These are phyloP conservation scores for Hypoxylon sp. DNA, from an alignment of 2,329 filamentous ascomycete species.

Conservation along the genomic window DNA sequence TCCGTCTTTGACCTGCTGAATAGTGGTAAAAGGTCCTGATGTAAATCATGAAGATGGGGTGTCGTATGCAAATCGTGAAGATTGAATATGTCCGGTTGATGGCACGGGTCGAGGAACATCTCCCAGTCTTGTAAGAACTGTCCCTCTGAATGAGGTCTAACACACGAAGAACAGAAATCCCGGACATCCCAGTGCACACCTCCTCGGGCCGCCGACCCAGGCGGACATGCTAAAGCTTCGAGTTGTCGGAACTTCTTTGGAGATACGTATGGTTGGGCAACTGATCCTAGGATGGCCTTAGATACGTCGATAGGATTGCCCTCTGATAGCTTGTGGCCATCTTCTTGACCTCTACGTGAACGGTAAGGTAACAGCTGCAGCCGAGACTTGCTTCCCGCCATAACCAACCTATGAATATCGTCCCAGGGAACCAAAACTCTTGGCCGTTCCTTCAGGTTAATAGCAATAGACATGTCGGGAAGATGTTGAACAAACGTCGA, in stretches of 20 bases:
- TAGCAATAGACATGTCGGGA: conserved; percentile 86
- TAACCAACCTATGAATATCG: conserved; percentile 60
- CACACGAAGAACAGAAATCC: conserved; percentile 75
- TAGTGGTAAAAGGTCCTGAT: conserved; percentile 77
- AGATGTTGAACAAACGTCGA: conserved; percentile 78
- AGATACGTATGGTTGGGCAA: conserved; percentile 44
- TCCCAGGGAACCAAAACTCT: conserved; percentile 80
- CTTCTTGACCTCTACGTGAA: conserved; percentile 52
- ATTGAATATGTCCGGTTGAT: conserved; percentile 81
- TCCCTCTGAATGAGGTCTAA: conserved; percentile 74
- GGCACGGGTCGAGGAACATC: conserved; percentile 76
- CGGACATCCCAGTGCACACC: conserved; percentile 74
- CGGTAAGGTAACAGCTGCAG: conserved; percentile 67
- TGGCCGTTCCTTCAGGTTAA: conserved; percentile 84
- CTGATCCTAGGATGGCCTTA: conserved; percentile 15
- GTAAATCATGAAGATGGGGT: conserved; percentile 72
- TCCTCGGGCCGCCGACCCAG: conserved; percentile 71
- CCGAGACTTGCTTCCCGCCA: conserved; percentile 54
- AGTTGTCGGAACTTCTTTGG: conserved; percentile 51
- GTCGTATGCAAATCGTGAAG: conserved; percentile 82
- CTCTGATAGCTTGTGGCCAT: conserved; percentile 19
- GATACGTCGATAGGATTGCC: conserved; percentile 12
- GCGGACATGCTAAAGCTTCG: conserved; percentile 70
- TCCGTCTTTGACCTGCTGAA: conserved; percentile 82
- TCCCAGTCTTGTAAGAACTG: conserved; percentile 78